These are phyloP conservation scores for Leccinum obscurum DNA, from an alignment of 768 basidiomycete genomes.

Conservation along the genomic window DNA sequence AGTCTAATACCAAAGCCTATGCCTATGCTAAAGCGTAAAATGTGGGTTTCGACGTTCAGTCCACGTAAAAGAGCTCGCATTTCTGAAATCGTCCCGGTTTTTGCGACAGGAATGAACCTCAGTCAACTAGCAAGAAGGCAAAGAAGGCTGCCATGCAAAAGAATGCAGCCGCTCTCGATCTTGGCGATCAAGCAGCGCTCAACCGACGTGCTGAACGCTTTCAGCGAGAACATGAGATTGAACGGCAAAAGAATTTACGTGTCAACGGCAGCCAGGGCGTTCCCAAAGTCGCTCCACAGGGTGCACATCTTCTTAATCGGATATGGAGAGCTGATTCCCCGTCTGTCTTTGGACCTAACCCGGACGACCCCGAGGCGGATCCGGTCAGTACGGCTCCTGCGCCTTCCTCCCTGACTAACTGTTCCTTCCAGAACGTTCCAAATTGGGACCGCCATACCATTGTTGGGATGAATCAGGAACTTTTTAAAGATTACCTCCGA, in stretches of 20 bases:
- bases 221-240: constrained; percentile 85
- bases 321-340: constrained; percentile 45
- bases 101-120: constrained; percentile 39
- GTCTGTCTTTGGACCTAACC: constrained; percentile 46
- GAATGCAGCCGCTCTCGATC: constrained; percentile 44
- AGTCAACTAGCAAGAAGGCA: constrained; percentile 54
- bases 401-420: constrained; percentile 8
- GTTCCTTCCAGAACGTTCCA: constrained; percentile 73
- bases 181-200: constrained; percentile 67
- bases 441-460: constrained; percentile 97
- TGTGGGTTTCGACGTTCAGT: constrained; percentile 41
- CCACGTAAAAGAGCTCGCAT: background rate
- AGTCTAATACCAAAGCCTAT: constrained; percentile 64
- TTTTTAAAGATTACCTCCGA: constrained; percentile 96
- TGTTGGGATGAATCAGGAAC: constrained; percentile 82
- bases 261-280: constrained; percentile 30
- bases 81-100: constrained; percentile 10
- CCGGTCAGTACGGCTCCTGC: constrained; percentile 47
- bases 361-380: constrained; percentile 72
- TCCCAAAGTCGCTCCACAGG: constrained; percentile 48
- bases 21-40: constrained; percentile 67
- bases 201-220: constrained; percentile 85
- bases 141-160: constrained; percentile 56
- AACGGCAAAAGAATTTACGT: constrained; percentile 58
- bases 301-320: constrained; percentile 54